Evolutionary conservation across 1,284 basidiomycete genomes (phyloP).

Genomic region (Cryptococcus hybrid): DNA sequence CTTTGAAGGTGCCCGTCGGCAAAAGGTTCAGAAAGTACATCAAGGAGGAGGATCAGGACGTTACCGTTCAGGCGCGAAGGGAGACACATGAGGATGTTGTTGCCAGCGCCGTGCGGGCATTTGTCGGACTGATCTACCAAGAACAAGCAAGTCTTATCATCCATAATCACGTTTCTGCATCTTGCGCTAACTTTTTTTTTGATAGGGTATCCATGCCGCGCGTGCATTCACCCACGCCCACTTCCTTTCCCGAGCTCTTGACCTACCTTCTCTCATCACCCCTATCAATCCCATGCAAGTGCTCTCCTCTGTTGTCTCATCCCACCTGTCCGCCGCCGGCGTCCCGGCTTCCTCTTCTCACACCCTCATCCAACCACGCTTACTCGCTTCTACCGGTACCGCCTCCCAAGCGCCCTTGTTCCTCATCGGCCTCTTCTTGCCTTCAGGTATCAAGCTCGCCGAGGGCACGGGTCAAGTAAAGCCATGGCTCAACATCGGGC

Average conservation of each 20-base stretch:
- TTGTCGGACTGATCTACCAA: conserved; percentile 57
- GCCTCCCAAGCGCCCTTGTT: conserved; percentile 86
- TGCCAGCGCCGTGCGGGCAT: conserved; percentile 51
- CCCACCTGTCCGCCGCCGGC: conserved; percentile 57
- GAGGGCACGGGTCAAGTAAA: conserved; percentile 89
- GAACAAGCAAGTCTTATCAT: conserved; percentile 48
- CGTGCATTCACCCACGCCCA: conserved; percentile 57
- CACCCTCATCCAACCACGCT: conserved; percentile 50
- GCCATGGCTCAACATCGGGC: conserved; percentile 96
- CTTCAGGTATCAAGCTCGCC: conserved; percentile 75
- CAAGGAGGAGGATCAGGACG: conserved; percentile 3
- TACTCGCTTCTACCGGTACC: conserved; percentile 90
- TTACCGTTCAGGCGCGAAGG: conserved; percentile 1
- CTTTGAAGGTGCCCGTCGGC: conserved; percentile 25
- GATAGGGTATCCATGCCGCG: background rate
- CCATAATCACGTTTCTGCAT: conserved; percentile 10
- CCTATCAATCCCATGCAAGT: conserved; percentile 72
- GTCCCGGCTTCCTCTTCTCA: conserved; percentile 45
- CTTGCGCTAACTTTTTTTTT: background rate
- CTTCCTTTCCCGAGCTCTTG: conserved; percentile 78
- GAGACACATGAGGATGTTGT: conserved; percentile 46
- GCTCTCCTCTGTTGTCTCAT: conserved; percentile 69
- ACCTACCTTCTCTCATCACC: conserved; percentile 80
- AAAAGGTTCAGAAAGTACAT: conserved; percentile 22
- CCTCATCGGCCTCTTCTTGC: conserved; percentile 90